Evolutionary conservation across 2,329 filamentous ascomycete genomes (phyloP).

Genomic region (Fusarium abutilonis): DNA sequence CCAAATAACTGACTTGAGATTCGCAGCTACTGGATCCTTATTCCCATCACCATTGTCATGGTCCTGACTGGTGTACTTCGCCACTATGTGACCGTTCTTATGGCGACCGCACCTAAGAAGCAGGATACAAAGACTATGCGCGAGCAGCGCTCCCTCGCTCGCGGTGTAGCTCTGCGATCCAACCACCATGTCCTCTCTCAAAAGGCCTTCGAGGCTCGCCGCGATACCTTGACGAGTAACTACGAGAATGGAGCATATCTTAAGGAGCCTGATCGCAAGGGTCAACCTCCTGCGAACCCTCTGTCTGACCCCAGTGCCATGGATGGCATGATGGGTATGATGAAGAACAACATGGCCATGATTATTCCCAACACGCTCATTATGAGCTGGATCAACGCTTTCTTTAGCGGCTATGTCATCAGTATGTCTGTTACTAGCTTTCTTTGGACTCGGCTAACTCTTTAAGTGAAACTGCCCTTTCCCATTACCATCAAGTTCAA

Average conservation of each 20-base stretch:
- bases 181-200: slow-evolving; percentile 84
- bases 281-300: slow-evolving; percentile 89
- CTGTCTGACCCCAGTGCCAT: slow-evolving; percentile 95
- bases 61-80: slow-evolving; percentile 94
- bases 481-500: slow-evolving; percentile 99
- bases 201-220: slow-evolving; percentile 80
- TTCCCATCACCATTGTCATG: slow-evolving; percentile 98
- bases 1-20: slow-evolving; percentile 33
- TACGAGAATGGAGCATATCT: slow-evolving; percentile 89
- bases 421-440: slow-evolving; percentile 61
- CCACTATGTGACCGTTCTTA: slow-evolving; percentile 94
- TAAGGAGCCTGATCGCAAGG: slow-evolving; percentile 86
- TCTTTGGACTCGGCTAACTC: slow-evolving; percentile 30
- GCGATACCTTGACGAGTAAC: slow-evolving; percentile 80
- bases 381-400: slow-evolving; percentile 99
- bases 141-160: slow-evolving; percentile 86
- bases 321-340: slow-evolving; percentile 99
- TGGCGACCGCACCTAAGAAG: slow-evolving; percentile 85
- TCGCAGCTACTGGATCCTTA: slow-evolving; percentile 95
- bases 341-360: slow-evolving; percentile 99
- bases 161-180: slow-evolving; percentile 82
- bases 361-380: slow-evolving; percentile 98
- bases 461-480: slow-evolving; percentile 90
- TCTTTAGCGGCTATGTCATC: slow-evolving; percentile 98
- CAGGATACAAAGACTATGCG: slow-evolving; percentile 78